These are phyloP conservation scores for Aspergillus campestris DNA, from an alignment of 495 filamentous ascomycete genomes.

Conservation along the genomic window DNA sequence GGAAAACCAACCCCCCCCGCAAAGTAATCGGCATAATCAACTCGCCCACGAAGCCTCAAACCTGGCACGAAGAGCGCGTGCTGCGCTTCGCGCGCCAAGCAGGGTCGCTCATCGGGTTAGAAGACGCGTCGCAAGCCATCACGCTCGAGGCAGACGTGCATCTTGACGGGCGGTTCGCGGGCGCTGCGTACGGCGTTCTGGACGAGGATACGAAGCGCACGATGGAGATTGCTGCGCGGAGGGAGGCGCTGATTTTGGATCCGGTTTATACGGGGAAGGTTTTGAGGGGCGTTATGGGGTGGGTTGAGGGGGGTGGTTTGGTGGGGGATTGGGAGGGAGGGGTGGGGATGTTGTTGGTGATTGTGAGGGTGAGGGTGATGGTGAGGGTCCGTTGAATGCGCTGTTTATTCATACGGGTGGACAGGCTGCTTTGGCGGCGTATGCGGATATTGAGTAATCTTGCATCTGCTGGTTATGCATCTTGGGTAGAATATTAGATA, in stretches of 20 bases:
- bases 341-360: background rate
- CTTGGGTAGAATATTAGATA: background rate
- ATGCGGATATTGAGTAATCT: conserved; percentile 16
- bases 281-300: conserved; percentile 23
- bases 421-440: conserved; percentile 29
- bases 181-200: conserved; percentile 25
- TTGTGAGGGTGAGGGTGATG: background rate
- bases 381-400: conserved; percentile 19
- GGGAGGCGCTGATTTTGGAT: conserved; percentile 25
- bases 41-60: conserved; percentile 23
- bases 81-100: conserved; percentile 25
- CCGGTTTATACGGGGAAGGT: conserved; percentile 36
- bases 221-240: conserved; percentile 18
- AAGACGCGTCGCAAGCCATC: conserved; percentile 15
- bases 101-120: conserved; percentile 20
- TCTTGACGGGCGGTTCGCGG: conserved; percentile 29
- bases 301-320: conserved; percentile 19
- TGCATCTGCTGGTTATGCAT: background rate
- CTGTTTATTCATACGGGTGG: conserved; percentile 37
- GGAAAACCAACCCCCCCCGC: background rate
- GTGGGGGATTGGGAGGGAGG: conserved; percentile 3
- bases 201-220: conserved; percentile 17
- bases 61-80: conserved; percentile 25
- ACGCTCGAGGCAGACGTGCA: conserved; percentile 19
- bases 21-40: conserved; percentile 28